Evolutionary conservation across 2,329 filamentous ascomycete genomes (phyloP).

Genomic region (Nemania sp.): DNA sequence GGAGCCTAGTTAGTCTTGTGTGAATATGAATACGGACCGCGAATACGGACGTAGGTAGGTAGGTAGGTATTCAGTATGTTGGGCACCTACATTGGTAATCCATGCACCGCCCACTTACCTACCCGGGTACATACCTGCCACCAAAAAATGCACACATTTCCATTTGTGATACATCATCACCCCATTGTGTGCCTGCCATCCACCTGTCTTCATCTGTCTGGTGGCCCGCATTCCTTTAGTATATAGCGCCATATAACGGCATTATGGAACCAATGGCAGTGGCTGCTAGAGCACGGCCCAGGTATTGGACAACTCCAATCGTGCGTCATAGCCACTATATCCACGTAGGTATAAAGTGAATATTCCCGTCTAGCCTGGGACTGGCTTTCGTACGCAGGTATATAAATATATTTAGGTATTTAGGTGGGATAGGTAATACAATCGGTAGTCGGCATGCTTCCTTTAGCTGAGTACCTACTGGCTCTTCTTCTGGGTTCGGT

Average conservation of each 20-base stretch:
- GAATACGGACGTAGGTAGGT: too few species aligned
- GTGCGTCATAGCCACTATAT: slow-evolving; percentile 11
- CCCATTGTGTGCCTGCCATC: neutral
- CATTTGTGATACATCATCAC: neutral
- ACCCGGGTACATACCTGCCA: neutral
- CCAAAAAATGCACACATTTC: neutral
- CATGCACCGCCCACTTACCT: neutral
- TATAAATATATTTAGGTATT: neutral
- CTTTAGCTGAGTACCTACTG: neutral
- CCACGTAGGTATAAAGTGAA: neutral
- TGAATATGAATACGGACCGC: too few species aligned
- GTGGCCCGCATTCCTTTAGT: neutral
- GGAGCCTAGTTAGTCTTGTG: neutral
- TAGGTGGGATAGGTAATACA: neutral
- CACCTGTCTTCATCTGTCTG: neutral
- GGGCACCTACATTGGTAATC: neutral
- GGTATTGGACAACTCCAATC: slow-evolving; percentile 12
- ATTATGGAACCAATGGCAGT: slow-evolving; percentile 16
- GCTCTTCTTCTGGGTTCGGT: too few species aligned
- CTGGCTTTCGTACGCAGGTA: neutral
- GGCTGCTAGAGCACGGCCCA: slow-evolving; percentile 6
- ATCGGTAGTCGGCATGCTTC: neutral
- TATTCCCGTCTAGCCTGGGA: neutral
- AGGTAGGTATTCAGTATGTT: too few species aligned
- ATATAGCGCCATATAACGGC: slow-evolving; percentile 24